phyloP scores from a whole-genome alignment of 2,329 filamentous ascomycete species.

The Fusarium phyllophilum region DNA sequence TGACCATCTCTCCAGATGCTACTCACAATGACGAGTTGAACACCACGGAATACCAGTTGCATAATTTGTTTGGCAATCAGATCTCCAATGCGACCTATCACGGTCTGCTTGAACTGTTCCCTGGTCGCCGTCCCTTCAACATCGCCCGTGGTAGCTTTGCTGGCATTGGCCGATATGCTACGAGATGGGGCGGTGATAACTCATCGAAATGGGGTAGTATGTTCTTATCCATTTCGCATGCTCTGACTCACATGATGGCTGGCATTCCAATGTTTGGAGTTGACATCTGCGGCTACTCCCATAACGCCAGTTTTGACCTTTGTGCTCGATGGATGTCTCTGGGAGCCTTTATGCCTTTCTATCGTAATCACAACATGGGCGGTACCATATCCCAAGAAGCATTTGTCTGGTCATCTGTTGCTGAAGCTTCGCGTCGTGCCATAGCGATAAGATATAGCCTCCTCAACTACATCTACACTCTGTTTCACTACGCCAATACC shows the following conservation, averaged over 20 bases:
- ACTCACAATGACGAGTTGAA: neutral
- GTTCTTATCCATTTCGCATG: slow-evolving; percentile 6
- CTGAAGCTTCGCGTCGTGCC: slow-evolving; percentile 2
- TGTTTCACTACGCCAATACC: slow-evolving; percentile 6
- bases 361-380: neutral
- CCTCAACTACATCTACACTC: slow-evolving; percentile 18
- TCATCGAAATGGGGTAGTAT: slow-evolving; percentile 17
- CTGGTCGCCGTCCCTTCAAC: slow-evolving; percentile 6
- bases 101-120: neutral
- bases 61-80: neutral
- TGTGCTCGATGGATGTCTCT: neutral
- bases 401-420: neutral
- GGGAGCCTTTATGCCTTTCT: neutral
- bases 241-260: neutral
- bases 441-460: slow-evolving; percentile 13
- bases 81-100: neutral
- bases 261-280: neutral
- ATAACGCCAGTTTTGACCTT: neutral
- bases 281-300: neutral
- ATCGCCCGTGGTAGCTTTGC: slow-evolving; percentile 16
- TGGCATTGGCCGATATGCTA: slow-evolving; percentile 10
- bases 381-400: neutral
- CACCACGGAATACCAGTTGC: neutral
- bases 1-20: slow-evolving; percentile 1
- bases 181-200: slow-evolving; percentile 11